A percentile compares a stretch with the other conserved stretches of the same genome.
Conservation (phyloP, 164 flowering plant species). For the Euptelea pleiosperma region DNA sequence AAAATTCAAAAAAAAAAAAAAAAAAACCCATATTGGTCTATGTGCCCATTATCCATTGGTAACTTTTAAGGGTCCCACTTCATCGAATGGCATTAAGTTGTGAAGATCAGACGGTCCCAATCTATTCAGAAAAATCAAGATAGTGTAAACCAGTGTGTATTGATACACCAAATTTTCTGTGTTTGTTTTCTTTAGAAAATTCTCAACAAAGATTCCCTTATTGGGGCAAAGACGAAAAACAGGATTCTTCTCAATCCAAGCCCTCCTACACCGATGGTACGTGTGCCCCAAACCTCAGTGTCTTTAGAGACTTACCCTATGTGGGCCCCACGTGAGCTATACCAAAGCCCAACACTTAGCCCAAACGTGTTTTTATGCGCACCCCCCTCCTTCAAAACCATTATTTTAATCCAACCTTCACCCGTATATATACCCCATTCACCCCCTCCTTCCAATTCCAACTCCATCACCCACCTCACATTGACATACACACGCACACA, state of each 20-base stretch:
- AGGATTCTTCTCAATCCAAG: constrained; percentile 35
- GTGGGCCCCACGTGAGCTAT: constrained; percentile 6
- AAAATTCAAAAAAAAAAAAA: too few relatives aligned
- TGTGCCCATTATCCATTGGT: too few relatives aligned
- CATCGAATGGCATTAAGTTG: too few relatives aligned
- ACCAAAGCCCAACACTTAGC: constrained; percentile 17
- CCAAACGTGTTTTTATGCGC: constrained; percentile 5
- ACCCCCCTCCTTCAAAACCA: not conserved
- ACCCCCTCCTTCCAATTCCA: not conserved
- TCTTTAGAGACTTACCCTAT: too few relatives aligned
- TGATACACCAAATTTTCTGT: not conserved
- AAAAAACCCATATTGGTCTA: too few relatives aligned
- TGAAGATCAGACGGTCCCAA: not conserved
- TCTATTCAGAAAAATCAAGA: not conserved
- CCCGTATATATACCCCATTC: constrained; percentile 20
- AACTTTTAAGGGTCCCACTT: too few relatives aligned
- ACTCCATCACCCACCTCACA: not conserved
- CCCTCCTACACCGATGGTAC: not conserved
- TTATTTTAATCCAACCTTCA: not conserved
- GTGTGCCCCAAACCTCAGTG: too few relatives aligned
- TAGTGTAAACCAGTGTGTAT: not conserved
- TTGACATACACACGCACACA: not conserved
- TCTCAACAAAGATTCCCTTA: not conserved
- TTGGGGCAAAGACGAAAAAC: constrained; percentile 12
- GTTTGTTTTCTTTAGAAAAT: too few relatives aligned